Base-by-base conservation (phyloP, 106 monocot species). In the Acanthochlamys bracteata region DNA sequence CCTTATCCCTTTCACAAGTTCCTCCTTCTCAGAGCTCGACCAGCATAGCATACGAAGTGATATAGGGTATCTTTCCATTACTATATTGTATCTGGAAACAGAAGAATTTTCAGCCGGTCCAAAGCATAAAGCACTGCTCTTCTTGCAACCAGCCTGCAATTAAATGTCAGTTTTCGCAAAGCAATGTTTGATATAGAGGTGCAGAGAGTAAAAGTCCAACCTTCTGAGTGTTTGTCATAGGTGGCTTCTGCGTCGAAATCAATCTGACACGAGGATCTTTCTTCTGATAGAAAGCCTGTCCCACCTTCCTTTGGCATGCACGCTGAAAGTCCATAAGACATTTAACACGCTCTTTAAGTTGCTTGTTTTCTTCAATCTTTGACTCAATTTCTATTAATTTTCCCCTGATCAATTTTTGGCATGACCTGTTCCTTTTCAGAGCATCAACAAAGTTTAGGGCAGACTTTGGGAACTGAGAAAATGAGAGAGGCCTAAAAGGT, bases 351-450 rank as follows among this genome's bases (percentile, higher is more conserved):
- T 83, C 78, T 80, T 76, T 86, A 39, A 96, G 49, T 55, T 75
- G 64, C 59, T 80, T 88, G 66, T 85, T 96, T 59, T 81, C 78
- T 70, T 88, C 96, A 62, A 91, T 83, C 68, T 83, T 96, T 49
- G 88, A 82, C 69, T 91, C 88, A 58, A 96, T 85, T 66, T 85
- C 82, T 25, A 96, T 81, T 72, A 96, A 61, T 55, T 88, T 96
- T 65, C 70, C 72, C 72, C 96, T 84, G 24, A 91, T 78, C 70
- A 88, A 79, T 55, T 74, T 84, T 71, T 96, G 96, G 69, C 76
- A 96, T 55, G 70, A 66, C 57, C 96, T 82, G 70, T 96, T 96
- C 74, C 78, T 85, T 76, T 83, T 90, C 53, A 96, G 75, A 55
- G 91, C 96, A 75, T 80, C 67, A 54, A 91, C 76, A 61, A 96